Evolutionary conservation across 2,329 filamentous ascomycete species (phyloP), one percentile per base, ranked within the genome.

Genomic region (Talaromyces sp.): DNA sequence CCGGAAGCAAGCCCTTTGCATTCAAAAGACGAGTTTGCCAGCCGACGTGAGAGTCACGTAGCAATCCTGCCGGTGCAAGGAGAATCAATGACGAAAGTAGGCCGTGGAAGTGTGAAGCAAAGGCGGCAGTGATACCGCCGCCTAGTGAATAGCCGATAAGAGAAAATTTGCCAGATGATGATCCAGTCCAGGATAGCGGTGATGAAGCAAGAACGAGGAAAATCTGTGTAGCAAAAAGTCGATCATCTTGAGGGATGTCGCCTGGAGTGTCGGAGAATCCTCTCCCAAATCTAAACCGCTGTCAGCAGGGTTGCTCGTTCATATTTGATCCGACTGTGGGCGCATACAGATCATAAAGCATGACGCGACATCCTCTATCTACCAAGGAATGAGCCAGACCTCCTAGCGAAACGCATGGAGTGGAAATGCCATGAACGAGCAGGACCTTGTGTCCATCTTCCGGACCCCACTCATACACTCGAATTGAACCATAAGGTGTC

Each of bases 401-500:
- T 2, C 87, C 87, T 19, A 94, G 78, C 0, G 90, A 84, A 57
- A 93, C 80, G 67, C 87, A 88, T 0, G 92, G 92, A 6, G 91
- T 95, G 59, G 87, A 90, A 71, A 95, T 93, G 5, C 92, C 92
- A 75, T 94, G 92, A 17, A 96, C 78, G 31, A 96, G 79, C 15
- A 96, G 79, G 1, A 94, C 87, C 72, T 89, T 92, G 33, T 87
- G 84, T 1, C 91, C 91, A 41, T 84, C 79, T 66, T 87, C 83
- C 0, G 90, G 90, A 0, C 92, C 92, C 85, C 89, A 95, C 80
- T 96, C 92, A 73, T 92, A 94, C 3, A 91, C 88, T 54, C 89
- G 82, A 67, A 91, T 85, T 4, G 80, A 86, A 17, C 92, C 91
- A 73, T 91, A 93, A 2, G 79, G 79, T 8, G 73, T 77, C 3